Percentiles rank a stretch among this genome's conserved stretches.
Conservation (phyloP, 306 rosid genomes). For the Pterocarpus santalinus region DNA sequence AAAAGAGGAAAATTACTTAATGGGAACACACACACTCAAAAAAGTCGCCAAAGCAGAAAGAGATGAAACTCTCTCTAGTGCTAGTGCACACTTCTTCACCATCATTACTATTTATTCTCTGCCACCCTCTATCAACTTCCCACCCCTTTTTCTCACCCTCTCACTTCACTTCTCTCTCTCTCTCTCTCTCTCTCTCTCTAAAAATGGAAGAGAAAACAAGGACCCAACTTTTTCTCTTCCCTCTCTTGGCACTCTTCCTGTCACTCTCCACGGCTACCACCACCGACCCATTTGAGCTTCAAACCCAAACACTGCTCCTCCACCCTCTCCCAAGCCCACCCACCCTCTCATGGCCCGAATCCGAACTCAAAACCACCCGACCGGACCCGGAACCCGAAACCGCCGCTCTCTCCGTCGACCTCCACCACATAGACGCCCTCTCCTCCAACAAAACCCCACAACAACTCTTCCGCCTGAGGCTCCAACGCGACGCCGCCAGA, state of each 20-base stretch:
- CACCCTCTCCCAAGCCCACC: conserved; percentile 55
- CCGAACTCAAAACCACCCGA: conserved; percentile 11
- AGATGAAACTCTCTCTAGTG: too few species aligned
- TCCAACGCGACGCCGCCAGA: conserved; percentile 67
- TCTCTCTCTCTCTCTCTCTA: not conserved
- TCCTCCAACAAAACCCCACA: conserved; percentile 60
- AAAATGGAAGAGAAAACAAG: conserved; percentile 56
- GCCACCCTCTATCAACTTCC: not conserved
- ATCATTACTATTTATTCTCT: not conserved
- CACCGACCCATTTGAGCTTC: conserved; percentile 46
- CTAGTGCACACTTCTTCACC: not conserved
- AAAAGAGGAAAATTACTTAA: not conserved
- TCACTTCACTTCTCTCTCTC: not conserved
- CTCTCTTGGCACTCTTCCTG: conserved; percentile 10
- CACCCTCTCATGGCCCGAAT: conserved; percentile 57
- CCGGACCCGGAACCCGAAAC: conserved; percentile 27
- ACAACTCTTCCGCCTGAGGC: conserved; percentile 64
- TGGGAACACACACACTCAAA: not conserved
- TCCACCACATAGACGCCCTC: conserved; percentile 69
- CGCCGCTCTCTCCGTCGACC: conserved; percentile 42
- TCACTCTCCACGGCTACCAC: conserved; percentile 40
- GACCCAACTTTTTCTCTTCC: not conserved
- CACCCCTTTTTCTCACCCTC: not conserved
- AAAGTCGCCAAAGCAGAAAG: too few species aligned
- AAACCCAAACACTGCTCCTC: conserved; percentile 60